Evolutionary conservation across 768 basidiomycete genomes (phyloP).

Genomic region (Leccinum barrowsii): DNA sequence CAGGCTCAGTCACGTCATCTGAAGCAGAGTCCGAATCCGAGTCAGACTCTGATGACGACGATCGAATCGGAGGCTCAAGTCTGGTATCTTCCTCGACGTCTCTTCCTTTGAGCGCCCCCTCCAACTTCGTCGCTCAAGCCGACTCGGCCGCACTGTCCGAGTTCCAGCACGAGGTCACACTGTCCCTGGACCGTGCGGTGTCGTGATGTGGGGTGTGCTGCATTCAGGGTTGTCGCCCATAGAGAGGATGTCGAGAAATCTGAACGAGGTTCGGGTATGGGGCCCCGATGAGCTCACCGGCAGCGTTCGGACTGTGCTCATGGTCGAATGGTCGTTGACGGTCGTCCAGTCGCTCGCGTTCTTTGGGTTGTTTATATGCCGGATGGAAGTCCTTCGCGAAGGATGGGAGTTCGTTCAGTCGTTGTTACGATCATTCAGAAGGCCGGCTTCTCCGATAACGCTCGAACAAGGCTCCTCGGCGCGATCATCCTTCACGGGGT

Average conservation of each 20-base stretch:
- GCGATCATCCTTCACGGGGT: slow-evolving; percentile 9
- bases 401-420: slow-evolving; percentile 8
- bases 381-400: slow-evolving; percentile 35
- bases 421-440: neutral
- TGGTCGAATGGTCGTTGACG: slow-evolving; percentile 26
- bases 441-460: neutral
- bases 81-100: slow-evolving; percentile 48
- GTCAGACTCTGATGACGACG: slow-evolving; percentile 39
- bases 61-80: slow-evolving; percentile 33
- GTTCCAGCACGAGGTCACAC: slow-evolving; percentile 72
- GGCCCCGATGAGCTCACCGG: slow-evolving; percentile 15
- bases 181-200: slow-evolving; percentile 82
- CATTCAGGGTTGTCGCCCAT: slow-evolving; percentile 38
- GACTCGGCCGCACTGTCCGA: slow-evolving; percentile 55
- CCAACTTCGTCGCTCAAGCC: slow-evolving; percentile 35
- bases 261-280: slow-evolving; percentile 25
- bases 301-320: slow-evolving; percentile 36
- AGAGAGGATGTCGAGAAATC: slow-evolving; percentile 47
- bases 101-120: slow-evolving; percentile 38
- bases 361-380: slow-evolving; percentile 54
- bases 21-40: slow-evolving; percentile 44
- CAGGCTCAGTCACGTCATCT: slow-evolving; percentile 51
- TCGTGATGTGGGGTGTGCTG: slow-evolving; percentile 35
- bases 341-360: slow-evolving; percentile 39
- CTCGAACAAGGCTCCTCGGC: neutral